Evolutionary conservation across 2,329 filamentous ascomycete genomes (phyloP), one percentile per base, ranked within the genome.

Genomic region (Rasamsonia emersonii): DNA sequence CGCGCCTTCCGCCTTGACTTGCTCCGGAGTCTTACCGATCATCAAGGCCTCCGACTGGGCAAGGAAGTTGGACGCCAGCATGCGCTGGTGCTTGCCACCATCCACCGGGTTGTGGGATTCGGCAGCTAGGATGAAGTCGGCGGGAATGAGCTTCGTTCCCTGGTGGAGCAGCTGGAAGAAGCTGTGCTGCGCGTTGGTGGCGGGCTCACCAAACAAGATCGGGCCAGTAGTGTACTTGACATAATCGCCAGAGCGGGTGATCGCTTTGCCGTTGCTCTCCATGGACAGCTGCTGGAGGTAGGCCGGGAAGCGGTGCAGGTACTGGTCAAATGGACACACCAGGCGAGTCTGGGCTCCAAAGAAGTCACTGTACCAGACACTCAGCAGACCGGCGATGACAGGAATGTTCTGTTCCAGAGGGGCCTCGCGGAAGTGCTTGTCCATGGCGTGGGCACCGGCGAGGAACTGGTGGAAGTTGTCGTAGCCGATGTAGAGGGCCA

Each of bases 121-220:
- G 44, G 86, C 88, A 23, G 91, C 91, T 50, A 98, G 71, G 67
- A 98, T 93, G 71, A 98, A 98, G 67, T 98, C 91, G 48, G 89
- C 82, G 10, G 91, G 91, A 58, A 98, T 96, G 54, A 98, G 79
- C 77, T 96, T 96, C 51, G 91, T 98, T 53, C 91, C 91, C 66
- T 98, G 91, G 73, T 98, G 91, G 38, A 98, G 79, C 28, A 98
- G 81, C 75, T 98, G 91, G 81, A 93, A 98, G 79, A 98, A 98
- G 40, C 91, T 96, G 76, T 98, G 91, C 71, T 98, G 91, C 26
- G 91, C 91, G 59, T 98, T 98, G 61, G 91, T 98, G 65, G 86
- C 93, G 33, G 91, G 91, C 73, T 98, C 91, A 56, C 91, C 91
- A 58, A 98, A 98, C 42, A 98, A 71, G 57, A 98, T 89, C 33